These are phyloP conservation scores for Trichosporon ovoides DNA, from an alignment of 1,284 basidiomycete species.

Conservation along the genomic window DNA sequence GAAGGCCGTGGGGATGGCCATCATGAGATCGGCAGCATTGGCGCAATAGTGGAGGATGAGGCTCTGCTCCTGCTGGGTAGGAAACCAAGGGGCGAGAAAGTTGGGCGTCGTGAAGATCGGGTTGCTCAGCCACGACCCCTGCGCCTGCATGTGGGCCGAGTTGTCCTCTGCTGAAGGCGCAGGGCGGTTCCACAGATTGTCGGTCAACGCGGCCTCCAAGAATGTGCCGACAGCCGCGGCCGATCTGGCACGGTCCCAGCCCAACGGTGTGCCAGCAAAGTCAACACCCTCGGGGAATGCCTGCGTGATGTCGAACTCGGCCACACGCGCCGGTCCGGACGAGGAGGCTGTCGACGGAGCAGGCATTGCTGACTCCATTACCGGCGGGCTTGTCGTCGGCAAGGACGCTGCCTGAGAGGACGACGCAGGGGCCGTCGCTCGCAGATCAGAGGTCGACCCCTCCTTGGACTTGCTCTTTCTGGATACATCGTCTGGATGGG, in stretches of 20 bases:
- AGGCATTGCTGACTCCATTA: neutral
- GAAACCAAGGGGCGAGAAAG: conserved; percentile 45
- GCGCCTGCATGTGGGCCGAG: neutral
- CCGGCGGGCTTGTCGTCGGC: no score
- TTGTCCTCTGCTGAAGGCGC: neutral
- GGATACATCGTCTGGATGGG: conserved; percentile 21
- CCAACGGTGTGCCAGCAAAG: conserved; percentile 8
- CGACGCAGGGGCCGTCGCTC: no score
- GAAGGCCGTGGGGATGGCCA: conserved; percentile 49
- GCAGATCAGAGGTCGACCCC: neutral
- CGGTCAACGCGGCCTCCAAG: neutral
- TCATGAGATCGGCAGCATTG: conserved; percentile 49
- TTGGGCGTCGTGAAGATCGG: conserved; percentile 12
- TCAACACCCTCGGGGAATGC: conserved; percentile 16
- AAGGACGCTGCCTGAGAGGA: no score
- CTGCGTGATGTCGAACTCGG: conserved; percentile 12
- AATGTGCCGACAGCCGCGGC: neutral
- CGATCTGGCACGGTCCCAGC: conserved; percentile 24
- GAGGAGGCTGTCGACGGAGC: neutral
- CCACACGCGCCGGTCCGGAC: neutral
- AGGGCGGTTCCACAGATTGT: neutral
- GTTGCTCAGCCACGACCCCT: neutral
- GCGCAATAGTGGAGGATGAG: conserved; percentile 47
- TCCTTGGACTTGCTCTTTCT: conserved; percentile 16
- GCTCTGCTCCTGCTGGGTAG: conserved; percentile 45